phyloP scores from a whole-genome alignment of 305 asterid genomes.

The Nicotiana rustica region DNA sequence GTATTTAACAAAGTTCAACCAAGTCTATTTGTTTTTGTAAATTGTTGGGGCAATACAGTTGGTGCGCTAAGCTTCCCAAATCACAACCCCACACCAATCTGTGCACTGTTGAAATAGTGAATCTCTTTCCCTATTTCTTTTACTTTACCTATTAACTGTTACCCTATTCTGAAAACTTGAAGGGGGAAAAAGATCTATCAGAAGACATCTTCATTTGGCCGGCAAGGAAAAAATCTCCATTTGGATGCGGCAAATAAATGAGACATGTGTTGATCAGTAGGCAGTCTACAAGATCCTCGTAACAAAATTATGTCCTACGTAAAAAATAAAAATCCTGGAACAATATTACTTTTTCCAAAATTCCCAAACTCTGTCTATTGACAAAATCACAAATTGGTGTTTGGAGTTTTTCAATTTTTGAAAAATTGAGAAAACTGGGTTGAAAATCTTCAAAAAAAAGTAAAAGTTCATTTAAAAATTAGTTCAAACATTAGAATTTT shows the following conservation, averaged over 20 bases:
- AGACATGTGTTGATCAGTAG: neutral
- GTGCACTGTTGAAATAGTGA: neutral
- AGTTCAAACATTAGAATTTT: neutral
- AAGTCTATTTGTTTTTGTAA: neutral
- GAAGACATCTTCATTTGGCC: neutral
- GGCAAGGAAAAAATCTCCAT: neutral
- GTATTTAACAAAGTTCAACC: neutral
- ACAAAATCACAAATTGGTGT: neutral
- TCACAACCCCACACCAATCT: neutral
- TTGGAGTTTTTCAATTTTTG: neutral
- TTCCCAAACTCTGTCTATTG: neutral
- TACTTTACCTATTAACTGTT: neutral
- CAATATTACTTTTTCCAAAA: neutral
- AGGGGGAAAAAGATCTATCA: neutral
- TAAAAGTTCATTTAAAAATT: too few relatives aligned
- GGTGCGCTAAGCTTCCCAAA: conserved; percentile 13
- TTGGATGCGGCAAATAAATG: neutral
- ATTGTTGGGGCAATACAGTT: neutral
- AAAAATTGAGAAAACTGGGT: too few relatives aligned
- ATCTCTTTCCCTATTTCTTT: neutral
- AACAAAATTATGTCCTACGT: neutral
- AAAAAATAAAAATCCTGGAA: neutral
- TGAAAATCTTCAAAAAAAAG: neutral
- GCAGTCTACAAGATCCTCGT: neutral
- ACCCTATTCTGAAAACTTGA: neutral